Base-by-base conservation (phyloP, 805 yeast genomes). In the Clavispora asparagi region DNA sequence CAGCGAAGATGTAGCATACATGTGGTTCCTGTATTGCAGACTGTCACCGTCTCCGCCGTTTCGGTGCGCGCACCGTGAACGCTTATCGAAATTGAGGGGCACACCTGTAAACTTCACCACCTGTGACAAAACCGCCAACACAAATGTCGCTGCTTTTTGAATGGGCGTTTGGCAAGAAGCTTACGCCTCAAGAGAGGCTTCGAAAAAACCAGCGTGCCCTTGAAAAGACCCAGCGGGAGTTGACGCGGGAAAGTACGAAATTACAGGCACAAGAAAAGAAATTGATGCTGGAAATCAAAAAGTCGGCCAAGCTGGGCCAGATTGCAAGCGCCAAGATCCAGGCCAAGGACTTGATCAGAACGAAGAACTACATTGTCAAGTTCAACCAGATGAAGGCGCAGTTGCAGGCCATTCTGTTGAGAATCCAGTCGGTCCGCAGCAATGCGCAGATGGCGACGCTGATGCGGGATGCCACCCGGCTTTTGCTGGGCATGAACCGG, bases 331-430 rank as follows among this genome's bases (percentile, higher is more conserved):
- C 95, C 46, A 90, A 89, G 68, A 86, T 95, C 37, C 97, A 94
- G 73, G 98, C 99, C 30, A 87, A 89, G 63, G 99, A 94, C 64
- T 75, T 94, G 40, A 89, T 94, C 25, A 77, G 99, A 47, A 94
- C 98, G 1, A 79, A 89, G 61, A 81, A 78, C 49, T 78, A 91
- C 63, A 79, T 91, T 48, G 85, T 82, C 54, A 94, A 94, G 68
- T 95, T 94, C 67, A 89, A 88, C 62, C 78, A 78, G 55, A 92
- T 94, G 97, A 86, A 85, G 67, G 91, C 97, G 3, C 98, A 92
- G 67, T 68, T 94, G 48, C 99, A 94, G 70, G 97, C 98, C 1
- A 91, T 94, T 44, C 83, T 95, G 17, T 73, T 94, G 53, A 73
- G 99, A 50, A 85, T 94, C 48, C 98, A 94, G 63, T 80, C 96